Base-by-base conservation (phyloP, 495 filamentous ascomycete species). In the Paragyromitra xinjiangensis region DNA sequence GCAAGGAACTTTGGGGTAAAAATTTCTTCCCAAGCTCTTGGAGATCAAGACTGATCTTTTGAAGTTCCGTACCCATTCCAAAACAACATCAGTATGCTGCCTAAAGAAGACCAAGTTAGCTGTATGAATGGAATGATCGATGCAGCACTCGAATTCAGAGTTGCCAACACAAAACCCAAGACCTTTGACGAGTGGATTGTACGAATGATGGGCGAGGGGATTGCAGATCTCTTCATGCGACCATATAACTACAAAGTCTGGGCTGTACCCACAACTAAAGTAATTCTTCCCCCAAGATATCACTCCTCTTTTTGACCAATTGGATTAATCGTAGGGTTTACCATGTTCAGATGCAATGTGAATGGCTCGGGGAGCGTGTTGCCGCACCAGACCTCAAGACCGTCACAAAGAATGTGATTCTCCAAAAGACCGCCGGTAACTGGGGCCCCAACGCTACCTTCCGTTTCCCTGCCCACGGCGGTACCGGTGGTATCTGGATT, bases 241-340 rank as follows among this genome's bases (percentile, higher is more conserved):
- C 95, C 95, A 58, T 99, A 99, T 89, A 99, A 99, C 90, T 98
- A 90, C 90, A 99, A 99, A 87, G 95, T 98, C 83, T 99, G 95
- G 95, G 96, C 95, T 71, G 95, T 98, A 81, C 95, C 96, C 50
- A 98, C 96, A 34, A 96, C 92, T 72, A 97, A 96, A 92, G 95
- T 98, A 88, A 76, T 34, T 34, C 9, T 24, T 44, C 16, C 26
- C 9, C 39, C 6, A 24, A 26, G 11, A 16, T 42, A 34, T 58
- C 14, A 39, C 37, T 45, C 22, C n/a, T 66, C 29, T 64, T 48
- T 56, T 44, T 77, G 42, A 70, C 40, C 69, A 24, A 61, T 73
- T 78, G 7, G 34, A 44, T 62, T 73, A 42, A 77, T 50, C 9
- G 48, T 53, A 6, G 37, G 44, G 26, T 19, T 44, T 64, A 12